Conservation (phyloP, 768 basidiomycete species). For the Leccinum sublutescens region DNA sequence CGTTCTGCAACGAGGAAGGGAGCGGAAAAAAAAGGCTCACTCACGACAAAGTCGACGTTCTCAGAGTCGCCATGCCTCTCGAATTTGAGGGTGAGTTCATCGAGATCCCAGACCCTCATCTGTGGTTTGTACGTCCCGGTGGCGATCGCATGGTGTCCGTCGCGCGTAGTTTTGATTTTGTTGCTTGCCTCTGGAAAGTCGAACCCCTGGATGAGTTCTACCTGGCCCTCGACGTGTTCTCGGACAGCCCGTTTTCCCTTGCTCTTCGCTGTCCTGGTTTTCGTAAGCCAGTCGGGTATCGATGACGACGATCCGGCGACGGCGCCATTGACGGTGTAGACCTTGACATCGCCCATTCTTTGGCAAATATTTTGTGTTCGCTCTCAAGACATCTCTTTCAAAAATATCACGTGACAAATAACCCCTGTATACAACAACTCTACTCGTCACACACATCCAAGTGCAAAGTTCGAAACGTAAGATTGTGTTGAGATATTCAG, state of each 20-base stretch:
- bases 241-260: conserved; percentile 57
- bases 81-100: conserved; percentile 90
- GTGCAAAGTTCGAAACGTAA: conserved; percentile 5
- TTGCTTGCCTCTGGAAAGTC: conserved; percentile 97
- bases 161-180: conserved; percentile 83
- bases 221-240: conserved; percentile 78
- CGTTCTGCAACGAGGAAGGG: not conserved
- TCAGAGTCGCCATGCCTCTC: conserved; percentile 95
- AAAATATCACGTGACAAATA: conserved; percentile 19
- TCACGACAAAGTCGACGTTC: conserved; percentile 96
- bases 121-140: conserved; percentile 99
- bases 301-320: conserved; percentile 84
- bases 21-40: conserved; percentile 44
- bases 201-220: conserved; percentile 94
- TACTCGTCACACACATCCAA: not conserved
- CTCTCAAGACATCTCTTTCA: not conserved
- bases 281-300: conserved; percentile 91
- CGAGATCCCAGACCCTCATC: conserved; percentile 93
- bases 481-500: conserved; percentile 15
- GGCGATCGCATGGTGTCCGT: conserved; percentile 90
- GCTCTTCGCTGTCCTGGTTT: conserved; percentile 59
- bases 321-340: conserved; percentile 96
- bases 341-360: conserved; percentile 54
- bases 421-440: conserved; percentile 2
- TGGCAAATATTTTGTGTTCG: not conserved